Percentiles rank a stretch among this genome's conserved stretches.
These are phyloP conservation scores for Lathyrus oleraceus DNA, from an alignment of 306 rosid genomes.

Conservation along the genomic window DNA sequence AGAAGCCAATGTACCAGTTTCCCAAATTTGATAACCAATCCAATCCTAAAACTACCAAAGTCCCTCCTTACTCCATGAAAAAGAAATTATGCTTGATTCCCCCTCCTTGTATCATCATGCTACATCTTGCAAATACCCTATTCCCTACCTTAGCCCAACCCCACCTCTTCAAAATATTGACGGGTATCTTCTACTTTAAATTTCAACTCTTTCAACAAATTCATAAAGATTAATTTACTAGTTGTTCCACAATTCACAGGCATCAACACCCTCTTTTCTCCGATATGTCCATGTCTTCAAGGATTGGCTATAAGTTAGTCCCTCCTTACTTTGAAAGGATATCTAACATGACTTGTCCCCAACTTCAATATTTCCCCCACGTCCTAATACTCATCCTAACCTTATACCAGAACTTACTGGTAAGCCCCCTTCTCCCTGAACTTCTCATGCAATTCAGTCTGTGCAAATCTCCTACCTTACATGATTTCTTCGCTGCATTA, in stretches of 20 bases:
- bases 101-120: background rate
- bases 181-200: background rate
- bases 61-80: background rate
- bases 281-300: background rate
- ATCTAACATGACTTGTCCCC: background rate
- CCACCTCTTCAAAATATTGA: background rate
- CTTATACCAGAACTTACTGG: background rate
- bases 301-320: background rate
- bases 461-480: background rate
- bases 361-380: background rate
- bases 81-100: background rate
- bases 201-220: background rate
- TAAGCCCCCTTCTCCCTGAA: background rate
- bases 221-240: background rate
- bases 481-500: background rate
- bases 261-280: background rate
- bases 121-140: background rate
- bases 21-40: background rate
- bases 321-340: conserved; percentile 6
- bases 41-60: background rate
- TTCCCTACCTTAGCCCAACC: background rate
- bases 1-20: background rate
- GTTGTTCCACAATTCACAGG: background rate
- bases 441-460: background rate
- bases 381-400: background rate